Conservation (phyloP, 805 yeast species). For the Candida nonsorbophila region DNA sequence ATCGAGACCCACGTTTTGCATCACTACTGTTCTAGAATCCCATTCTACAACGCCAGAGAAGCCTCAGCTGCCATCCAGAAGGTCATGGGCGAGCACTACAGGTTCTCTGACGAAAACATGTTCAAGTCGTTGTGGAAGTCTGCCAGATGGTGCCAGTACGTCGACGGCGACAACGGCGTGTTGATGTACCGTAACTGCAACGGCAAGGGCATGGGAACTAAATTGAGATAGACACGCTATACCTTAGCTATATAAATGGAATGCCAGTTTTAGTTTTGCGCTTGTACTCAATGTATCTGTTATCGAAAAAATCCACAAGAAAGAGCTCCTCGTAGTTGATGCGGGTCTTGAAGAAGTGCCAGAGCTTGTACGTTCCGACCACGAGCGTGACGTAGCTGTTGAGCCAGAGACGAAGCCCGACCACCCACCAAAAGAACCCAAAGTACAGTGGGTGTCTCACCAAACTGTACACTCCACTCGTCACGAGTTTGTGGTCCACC, state of each 20-base stretch:
- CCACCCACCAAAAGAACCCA: constrained; percentile 91
- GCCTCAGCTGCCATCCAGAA: constrained; percentile 74
- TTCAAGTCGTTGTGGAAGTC: constrained; percentile 60
- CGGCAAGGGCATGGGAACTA: constrained; percentile 32
- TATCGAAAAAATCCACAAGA: constrained; percentile 65
- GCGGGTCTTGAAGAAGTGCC: constrained; percentile 64
- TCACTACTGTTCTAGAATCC: constrained; percentile 79
- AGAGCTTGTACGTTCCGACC: constrained; percentile 53
- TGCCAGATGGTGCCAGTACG: constrained; percentile 64
- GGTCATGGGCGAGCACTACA: constrained; percentile 82
- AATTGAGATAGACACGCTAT: constrained; percentile 1
- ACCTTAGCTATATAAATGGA: constrained; percentile 6
- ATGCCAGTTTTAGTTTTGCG: constrained; percentile 50
- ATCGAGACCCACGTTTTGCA: constrained; percentile 88
- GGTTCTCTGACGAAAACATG: constrained; percentile 65
- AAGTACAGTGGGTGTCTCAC: constrained; percentile 87
- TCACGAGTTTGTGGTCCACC: constrained; percentile 61
- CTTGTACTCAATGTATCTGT: constrained; percentile 53
- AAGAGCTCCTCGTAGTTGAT: constrained; percentile 68
- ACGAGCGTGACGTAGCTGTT: constrained; percentile 57
- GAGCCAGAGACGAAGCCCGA: constrained; percentile 74
- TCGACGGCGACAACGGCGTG: constrained; percentile 67
- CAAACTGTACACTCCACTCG: constrained; percentile 61
- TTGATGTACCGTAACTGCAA: constrained; percentile 73
- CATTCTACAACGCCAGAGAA: constrained; percentile 81